Percentiles rank a stretch among this genome's conserved stretches.
These are phyloP conservation scores for Yarrowia osloensis DNA, from an alignment of 805 yeast genomes.

Conservation along the genomic window DNA sequence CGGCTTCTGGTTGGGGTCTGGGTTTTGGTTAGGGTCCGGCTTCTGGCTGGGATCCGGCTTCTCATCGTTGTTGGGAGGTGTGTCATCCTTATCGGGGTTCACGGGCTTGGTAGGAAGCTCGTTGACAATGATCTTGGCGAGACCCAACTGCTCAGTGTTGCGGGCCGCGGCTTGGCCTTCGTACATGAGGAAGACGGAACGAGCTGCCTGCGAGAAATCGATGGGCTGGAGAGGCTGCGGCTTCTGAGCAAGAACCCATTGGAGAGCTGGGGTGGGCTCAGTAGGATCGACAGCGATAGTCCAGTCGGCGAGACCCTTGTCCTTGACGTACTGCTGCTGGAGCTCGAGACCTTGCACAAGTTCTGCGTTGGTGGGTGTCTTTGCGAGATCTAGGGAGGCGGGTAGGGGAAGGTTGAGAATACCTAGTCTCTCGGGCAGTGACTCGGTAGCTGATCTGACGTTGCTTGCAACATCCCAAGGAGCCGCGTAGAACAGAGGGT, in stretches of 20 bases:
- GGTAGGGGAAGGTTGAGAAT: too few relatives aligned
- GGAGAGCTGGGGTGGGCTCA: not conserved
- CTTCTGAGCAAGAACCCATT: not conserved
- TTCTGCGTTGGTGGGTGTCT: not conserved
- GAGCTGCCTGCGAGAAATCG: not conserved
- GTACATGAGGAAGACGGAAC: not conserved
- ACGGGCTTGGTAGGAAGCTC: not conserved
- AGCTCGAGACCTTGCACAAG: not conserved
- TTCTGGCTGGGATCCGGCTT: too few relatives aligned
- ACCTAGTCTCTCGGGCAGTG: not conserved
- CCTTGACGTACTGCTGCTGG: not conserved
- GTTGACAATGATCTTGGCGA: not conserved
- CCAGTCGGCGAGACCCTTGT: not conserved
- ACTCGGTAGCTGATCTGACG: not conserved
- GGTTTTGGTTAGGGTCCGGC: too few relatives aligned
- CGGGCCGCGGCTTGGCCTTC: not conserved
- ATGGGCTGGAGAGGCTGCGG: not conserved
- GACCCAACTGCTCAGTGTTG: not conserved
- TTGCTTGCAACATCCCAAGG: not conserved
- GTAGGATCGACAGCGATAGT: not conserved
- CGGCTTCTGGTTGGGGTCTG: too few relatives aligned
- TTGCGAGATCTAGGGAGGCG: not conserved
- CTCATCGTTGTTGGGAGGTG: too few relatives aligned
- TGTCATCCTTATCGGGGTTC: too few relatives aligned
- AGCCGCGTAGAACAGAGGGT: not conserved